These are phyloP conservation scores for Kuraishia hungarica DNA, from an alignment of 805 yeast genomes.

Conservation along the genomic window DNA sequence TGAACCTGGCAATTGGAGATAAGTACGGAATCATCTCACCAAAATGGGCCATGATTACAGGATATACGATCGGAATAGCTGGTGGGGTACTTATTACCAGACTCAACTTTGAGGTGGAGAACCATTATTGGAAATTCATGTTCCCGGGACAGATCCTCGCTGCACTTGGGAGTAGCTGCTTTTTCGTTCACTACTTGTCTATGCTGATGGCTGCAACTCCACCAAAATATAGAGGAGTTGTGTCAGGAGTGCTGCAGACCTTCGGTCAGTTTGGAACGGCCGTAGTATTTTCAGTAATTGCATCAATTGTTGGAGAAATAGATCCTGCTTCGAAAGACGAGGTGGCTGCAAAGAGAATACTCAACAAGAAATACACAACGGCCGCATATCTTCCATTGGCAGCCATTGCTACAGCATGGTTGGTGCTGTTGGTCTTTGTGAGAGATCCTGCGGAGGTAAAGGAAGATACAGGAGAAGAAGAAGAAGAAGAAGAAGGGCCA, in stretches of 20 bases:
- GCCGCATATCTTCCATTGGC: neutral
- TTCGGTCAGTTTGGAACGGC: slow-evolving; percentile 24
- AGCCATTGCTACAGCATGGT: neutral
- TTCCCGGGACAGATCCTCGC: neutral
- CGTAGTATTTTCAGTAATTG: slow-evolving; percentile 18
- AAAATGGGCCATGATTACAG: neutral
- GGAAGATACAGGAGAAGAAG: no score
- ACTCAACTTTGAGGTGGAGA: neutral
- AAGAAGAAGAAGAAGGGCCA: no score
- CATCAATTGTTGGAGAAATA: slow-evolving; percentile 17
- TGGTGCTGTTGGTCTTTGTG: neutral
- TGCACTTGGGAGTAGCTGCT: neutral
- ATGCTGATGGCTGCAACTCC: slow-evolving; percentile 19
- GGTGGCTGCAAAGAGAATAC: neutral
- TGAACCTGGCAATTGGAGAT: neutral
- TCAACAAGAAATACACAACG: neutral
- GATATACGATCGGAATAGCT: neutral
- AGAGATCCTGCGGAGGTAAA: neutral
- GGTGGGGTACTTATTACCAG: neutral
- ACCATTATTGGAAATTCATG: neutral
- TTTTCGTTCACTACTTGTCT: neutral
- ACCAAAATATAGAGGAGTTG: slow-evolving; percentile 27
- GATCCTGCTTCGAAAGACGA: neutral
- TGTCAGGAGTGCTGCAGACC: slow-evolving; percentile 27
- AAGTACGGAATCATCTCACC: neutral